Conservation (phyloP, 805 yeast species). For the Candida palmyrensis region DNA sequence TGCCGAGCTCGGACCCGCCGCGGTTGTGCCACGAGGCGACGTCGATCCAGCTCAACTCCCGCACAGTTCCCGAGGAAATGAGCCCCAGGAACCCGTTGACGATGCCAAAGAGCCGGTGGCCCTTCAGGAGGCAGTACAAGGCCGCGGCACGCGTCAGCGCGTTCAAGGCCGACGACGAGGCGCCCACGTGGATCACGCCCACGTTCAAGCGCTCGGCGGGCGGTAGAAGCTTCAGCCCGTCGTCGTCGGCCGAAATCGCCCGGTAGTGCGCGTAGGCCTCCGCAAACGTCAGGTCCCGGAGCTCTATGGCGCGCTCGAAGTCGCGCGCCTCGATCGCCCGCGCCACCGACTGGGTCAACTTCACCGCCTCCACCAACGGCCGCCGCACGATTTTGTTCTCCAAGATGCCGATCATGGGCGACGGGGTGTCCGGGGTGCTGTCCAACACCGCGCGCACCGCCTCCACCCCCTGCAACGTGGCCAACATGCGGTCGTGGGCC, state of each 20-base stretch:
- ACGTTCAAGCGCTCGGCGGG: slow-evolving; percentile 50
- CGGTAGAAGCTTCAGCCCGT: slow-evolving; percentile 38
- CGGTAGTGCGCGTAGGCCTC: slow-evolving; percentile 61
- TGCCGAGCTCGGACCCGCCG: slow-evolving; percentile 83
- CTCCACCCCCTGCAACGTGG: slow-evolving; percentile 78
- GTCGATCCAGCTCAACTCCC: slow-evolving; percentile 59
- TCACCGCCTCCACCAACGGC: slow-evolving; percentile 70
- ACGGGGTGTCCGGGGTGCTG: slow-evolving; percentile 62
- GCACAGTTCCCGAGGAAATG: slow-evolving; percentile 56
- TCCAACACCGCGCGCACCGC: slow-evolving; percentile 74
- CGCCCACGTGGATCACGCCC: slow-evolving; percentile 74
- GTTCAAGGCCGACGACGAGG: slow-evolving; percentile 76
- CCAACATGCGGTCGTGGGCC: slow-evolving; percentile 65
- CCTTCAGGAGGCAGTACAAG: slow-evolving; percentile 67
- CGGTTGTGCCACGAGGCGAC: slow-evolving; percentile 67
- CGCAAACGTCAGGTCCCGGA: slow-evolving; percentile 66
- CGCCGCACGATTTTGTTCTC: slow-evolving; percentile 67
- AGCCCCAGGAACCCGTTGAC: slow-evolving; percentile 74
- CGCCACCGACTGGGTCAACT: slow-evolving; percentile 67
- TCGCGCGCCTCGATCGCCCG: slow-evolving; percentile 59
- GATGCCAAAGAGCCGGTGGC: slow-evolving; percentile 68
- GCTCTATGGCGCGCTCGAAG: slow-evolving; percentile 62
- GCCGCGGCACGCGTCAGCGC: slow-evolving; percentile 75
- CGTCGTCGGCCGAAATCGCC: slow-evolving; percentile 43
- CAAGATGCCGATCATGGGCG: slow-evolving; percentile 71